phyloP scores from a whole-genome alignment of 192 early-diverging fungal species.

The Lunasporangiospora selenospora region DNA sequence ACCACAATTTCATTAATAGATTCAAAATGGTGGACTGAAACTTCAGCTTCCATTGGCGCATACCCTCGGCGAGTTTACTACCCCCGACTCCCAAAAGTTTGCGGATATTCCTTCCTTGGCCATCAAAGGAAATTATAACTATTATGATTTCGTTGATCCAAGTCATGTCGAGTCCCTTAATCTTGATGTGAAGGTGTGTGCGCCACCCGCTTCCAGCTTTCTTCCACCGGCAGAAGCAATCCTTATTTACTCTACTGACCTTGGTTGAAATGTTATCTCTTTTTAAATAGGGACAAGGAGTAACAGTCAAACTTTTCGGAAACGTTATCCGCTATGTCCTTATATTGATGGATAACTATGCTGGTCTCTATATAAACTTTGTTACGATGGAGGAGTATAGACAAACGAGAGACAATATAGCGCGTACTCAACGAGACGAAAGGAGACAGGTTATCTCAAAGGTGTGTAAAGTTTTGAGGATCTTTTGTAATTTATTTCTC shows the following conservation, averaged over 20 bases:
- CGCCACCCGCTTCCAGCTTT: not conserved
- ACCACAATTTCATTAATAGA: conserved; percentile 31
- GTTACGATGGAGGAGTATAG: conserved; percentile 71
- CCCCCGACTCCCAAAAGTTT: conserved; percentile 57
- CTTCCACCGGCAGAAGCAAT: not conserved
- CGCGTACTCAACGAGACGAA: conserved; percentile 21
- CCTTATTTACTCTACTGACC: not conserved
- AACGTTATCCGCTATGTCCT: conserved; percentile 71
- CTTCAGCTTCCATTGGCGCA: conserved; percentile 67
- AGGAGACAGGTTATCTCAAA: conserved; percentile 59
- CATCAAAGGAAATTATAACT: conserved; percentile 60
- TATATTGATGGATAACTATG: conserved; percentile 75
- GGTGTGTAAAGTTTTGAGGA: conserved; percentile 16
- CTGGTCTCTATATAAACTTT: conserved; percentile 66
- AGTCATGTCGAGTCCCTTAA: conserved; percentile 60
- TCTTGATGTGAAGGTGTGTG: conserved; percentile 52
- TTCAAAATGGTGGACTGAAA: conserved; percentile 51
- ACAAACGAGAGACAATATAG: conserved; percentile 9
- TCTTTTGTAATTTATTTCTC: not conserved
- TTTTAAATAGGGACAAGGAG: conserved; percentile 56
- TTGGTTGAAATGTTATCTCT: conserved; percentile 1
- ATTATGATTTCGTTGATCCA: conserved; percentile 57
- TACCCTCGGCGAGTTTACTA: conserved; percentile 69
- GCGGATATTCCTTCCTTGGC: conserved; percentile 46
- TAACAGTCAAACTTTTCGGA: conserved; percentile 69